Percentiles rank a stretch among this genome's conserved stretches.
Evolutionary conservation across 2,329 filamentous ascomycete genomes (phyloP).

Genomic region (Huntiella bhutanensis): DNA sequence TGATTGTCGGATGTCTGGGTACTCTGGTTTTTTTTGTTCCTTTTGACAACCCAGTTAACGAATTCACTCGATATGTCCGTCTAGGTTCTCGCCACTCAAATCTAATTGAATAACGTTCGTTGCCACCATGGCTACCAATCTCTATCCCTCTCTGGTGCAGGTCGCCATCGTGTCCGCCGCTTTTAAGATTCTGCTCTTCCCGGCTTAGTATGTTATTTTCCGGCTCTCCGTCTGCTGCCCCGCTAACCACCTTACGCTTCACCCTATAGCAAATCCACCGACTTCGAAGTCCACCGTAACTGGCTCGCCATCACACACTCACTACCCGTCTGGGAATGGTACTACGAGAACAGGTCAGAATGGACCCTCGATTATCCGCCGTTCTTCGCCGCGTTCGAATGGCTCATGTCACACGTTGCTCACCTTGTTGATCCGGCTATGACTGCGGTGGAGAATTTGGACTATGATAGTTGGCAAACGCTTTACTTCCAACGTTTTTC

Average conservation of each 20-base stretch:
- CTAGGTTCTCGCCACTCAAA: too few relatives aligned
- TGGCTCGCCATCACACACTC: constrained; percentile 94
- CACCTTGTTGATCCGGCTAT: constrained; percentile 61
- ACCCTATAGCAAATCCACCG: constrained; percentile 69
- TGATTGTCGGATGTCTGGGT: too few relatives aligned
- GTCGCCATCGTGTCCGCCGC: constrained; percentile 72
- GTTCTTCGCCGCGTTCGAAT: constrained; percentile 96
- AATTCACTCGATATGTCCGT: too few relatives aligned
- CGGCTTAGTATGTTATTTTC: constrained; percentile 60
- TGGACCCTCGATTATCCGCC: constrained; percentile 99
- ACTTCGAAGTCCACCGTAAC: constrained; percentile 97
- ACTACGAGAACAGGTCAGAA: constrained; percentile 93
- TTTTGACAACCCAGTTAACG: too few relatives aligned
- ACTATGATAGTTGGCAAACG: constrained; percentile 83
- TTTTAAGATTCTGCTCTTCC: constrained; percentile 81
- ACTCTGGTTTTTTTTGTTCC: too few relatives aligned
- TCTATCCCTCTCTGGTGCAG: constrained; percentile 75
- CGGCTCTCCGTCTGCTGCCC: background rate
- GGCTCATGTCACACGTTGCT: constrained; percentile 67
- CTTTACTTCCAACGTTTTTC: constrained; percentile 83
- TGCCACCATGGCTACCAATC: constrained; percentile 19
- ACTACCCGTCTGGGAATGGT: constrained; percentile 75
- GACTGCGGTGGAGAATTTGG: constrained; percentile 61
- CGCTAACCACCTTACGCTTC: constrained; percentile 1
- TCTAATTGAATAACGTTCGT: too few relatives aligned